phyloP scores from a whole-genome alignment of 345 rosid species.

The Rhodamnia argentea region DNA sequence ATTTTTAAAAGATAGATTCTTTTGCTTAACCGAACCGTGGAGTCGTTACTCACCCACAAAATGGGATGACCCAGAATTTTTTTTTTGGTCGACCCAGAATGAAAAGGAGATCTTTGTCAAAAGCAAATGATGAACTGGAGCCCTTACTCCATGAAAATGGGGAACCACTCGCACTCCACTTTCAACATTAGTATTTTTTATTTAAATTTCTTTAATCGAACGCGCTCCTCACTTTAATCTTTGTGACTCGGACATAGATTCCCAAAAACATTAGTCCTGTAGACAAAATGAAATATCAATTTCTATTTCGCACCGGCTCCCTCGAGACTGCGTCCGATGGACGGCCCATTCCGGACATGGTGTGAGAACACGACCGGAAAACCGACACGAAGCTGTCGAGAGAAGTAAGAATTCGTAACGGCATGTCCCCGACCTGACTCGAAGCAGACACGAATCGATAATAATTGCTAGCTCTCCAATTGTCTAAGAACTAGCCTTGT shows the following conservation, averaged over 20 bases:
- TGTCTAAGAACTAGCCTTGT: neutral
- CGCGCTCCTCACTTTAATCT: neutral
- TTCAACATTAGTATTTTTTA: neutral
- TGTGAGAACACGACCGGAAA: neutral
- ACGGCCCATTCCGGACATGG: neutral
- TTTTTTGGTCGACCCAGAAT: neutral
- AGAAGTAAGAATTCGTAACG: neutral
- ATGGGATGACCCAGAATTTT: neutral
- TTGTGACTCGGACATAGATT: neutral
- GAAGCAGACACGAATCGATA: rapidly evolving
- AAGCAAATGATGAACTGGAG: neutral
- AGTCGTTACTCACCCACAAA: neutral
- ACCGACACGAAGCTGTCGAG: neutral
- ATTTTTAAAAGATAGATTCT: neutral
- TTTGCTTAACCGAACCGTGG: neutral
- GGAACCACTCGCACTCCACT: neutral
- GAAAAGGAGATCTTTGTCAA: neutral
- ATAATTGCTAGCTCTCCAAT: neutral
- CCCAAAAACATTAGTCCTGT: neutral
- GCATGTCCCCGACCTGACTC: rapidly evolving
- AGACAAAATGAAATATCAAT: neutral
- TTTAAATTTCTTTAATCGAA: neutral
- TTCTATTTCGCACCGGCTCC: rapidly evolving
- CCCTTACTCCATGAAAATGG: neutral
- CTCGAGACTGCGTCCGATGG: neutral